These are phyloP conservation scores for Dimocarpus longan DNA, from an alignment of 345 rosid species.

Conservation along the genomic window DNA sequence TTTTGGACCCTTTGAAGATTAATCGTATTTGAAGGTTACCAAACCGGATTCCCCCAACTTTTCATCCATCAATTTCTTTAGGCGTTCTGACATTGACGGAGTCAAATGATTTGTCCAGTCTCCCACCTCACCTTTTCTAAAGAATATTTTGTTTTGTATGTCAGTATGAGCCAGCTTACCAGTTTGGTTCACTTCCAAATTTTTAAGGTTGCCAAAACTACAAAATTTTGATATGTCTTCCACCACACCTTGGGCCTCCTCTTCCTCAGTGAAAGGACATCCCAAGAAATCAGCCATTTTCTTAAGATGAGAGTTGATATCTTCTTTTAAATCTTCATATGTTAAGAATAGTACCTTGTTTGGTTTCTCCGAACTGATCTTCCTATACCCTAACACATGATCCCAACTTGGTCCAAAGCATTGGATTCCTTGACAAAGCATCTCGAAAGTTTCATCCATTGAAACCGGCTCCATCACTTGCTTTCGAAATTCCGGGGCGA, in stretches of 20 bases:
- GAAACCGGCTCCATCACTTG: neutral
- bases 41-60: no score
- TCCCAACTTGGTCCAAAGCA: conserved; percentile 30
- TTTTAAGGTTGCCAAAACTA: conserved; percentile 42
- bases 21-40: no score
- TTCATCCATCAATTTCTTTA: no score
- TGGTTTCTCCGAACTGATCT: conserved; percentile 22
- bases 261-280: conserved; percentile 24
- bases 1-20: no score
- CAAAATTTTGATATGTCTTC: conserved; percentile 36
- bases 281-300: conserved; percentile 40
- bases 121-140: conserved; percentile 46
- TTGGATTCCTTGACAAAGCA: conserved; percentile 29
- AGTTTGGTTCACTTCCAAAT: conserved; percentile 36
- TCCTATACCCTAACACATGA: conserved; percentile 24
- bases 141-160: conserved; percentile 32
- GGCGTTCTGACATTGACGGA: no score
- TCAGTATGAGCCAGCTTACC: conserved; percentile 25
- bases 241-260: conserved; percentile 23
- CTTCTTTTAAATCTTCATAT: conserved; percentile 30
- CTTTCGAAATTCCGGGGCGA: neutral
- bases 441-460: conserved; percentile 27
- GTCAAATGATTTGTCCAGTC: neutral
- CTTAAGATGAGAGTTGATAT: conserved; percentile 20
- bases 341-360: conserved; percentile 29